These are phyloP conservation scores for Teratosphaeria gauchensis DNA, from an alignment of 2,329 filamentous ascomycete genomes.

Conservation along the genomic window DNA sequence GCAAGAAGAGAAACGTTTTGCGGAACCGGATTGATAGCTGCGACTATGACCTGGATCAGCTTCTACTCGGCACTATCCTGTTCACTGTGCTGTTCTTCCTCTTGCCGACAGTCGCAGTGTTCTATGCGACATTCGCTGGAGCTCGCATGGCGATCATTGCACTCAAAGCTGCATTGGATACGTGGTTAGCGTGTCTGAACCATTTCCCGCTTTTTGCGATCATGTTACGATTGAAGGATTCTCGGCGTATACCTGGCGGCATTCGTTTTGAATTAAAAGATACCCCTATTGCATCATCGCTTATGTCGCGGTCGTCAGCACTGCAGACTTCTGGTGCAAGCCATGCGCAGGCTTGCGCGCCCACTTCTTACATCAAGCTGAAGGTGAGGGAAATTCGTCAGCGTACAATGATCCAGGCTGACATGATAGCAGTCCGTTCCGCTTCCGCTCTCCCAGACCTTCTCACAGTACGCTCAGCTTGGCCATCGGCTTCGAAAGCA, in stretches of 20 bases:
- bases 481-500: constrained; percentile 87
- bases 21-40: constrained; percentile 97
- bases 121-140: constrained; percentile 91
- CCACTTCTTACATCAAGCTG: constrained; percentile 75
- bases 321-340: background rate
- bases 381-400: constrained; percentile 48
- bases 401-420: background rate
- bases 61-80: constrained; percentile 89
- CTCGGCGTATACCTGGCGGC: constrained; percentile 74
- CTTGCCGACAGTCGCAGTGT: constrained; percentile 87
- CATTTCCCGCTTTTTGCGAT: constrained; percentile 96
- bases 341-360: constrained; percentile 29
- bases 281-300: constrained; percentile 39
- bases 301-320: constrained; percentile 4
- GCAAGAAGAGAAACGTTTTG: constrained; percentile 94
- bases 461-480: constrained; percentile 94
- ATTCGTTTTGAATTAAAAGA: constrained; percentile 85
- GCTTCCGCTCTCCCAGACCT: constrained; percentile 84
- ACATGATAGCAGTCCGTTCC: constrained; percentile 60
- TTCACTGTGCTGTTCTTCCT: constrained; percentile 95
- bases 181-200: constrained; percentile 83
- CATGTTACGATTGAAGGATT: constrained; percentile 93
- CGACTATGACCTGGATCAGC: constrained; percentile 95
- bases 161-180: constrained; percentile 84
- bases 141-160: constrained; percentile 92